phyloP scores from a whole-genome alignment of 257 asterid species.

The Solanum medicagineum region DNA sequence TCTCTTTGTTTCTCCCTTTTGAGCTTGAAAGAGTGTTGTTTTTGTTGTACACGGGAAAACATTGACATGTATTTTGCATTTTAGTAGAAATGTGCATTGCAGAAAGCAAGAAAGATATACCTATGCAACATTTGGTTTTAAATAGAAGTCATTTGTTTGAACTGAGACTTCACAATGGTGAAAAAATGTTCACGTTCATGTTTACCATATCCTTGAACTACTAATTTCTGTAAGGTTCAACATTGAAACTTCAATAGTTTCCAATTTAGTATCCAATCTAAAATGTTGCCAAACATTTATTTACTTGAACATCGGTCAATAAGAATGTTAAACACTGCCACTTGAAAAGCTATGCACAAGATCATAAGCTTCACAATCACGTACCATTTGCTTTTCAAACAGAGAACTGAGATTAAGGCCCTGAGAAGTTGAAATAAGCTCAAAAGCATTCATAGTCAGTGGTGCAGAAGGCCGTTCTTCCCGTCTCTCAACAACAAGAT shows the following conservation, averaged over 20 bases:
- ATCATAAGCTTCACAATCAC: not conserved
- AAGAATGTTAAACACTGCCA: not conserved
- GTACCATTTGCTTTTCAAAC: conserved; percentile 87
- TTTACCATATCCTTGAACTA: not conserved
- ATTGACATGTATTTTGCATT: not conserved
- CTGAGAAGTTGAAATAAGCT: conserved; percentile 93
- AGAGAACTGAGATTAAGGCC: conserved; percentile 87
- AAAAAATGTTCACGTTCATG: not conserved
- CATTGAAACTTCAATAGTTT: not conserved
- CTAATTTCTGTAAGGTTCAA: not conserved
- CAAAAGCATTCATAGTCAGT: conserved; percentile 86
- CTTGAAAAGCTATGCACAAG: not conserved
- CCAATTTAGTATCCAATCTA: not conserved
- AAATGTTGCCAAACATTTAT: not conserved
- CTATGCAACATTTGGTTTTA: not conserved
- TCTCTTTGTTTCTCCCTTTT: not conserved
- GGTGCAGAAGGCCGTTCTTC: conserved; percentile 56
- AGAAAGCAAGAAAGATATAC: not conserved
- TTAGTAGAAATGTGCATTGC: not conserved
- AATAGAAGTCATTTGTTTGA: not conserved
- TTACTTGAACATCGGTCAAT: not conserved
- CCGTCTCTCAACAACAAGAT: conserved; percentile 84
- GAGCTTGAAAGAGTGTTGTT: not conserved
- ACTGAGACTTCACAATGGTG: not conserved
- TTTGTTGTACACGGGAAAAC: not conserved